Evolutionary conservation across 2,329 filamentous ascomycete species (phyloP).

Genomic region (Arthrobotrys entomopaga): DNA sequence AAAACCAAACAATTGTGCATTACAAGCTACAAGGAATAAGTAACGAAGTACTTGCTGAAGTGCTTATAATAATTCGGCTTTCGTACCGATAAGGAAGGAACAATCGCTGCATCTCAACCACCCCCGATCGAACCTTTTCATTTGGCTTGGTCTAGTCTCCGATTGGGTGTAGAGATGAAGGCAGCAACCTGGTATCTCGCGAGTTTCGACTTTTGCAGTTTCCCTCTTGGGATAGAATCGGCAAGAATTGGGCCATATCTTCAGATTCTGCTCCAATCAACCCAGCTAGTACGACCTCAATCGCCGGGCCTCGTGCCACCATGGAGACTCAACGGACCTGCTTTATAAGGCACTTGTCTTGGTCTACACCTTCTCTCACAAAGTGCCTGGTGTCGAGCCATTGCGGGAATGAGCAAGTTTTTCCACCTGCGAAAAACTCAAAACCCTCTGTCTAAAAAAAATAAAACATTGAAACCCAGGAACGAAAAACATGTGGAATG

Average conservation of each 20-base stretch:
- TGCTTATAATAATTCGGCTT: background rate
- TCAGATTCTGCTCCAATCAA: too few relatives aligned
- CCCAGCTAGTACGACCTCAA: conserved; percentile 33
- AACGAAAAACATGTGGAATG: conserved; percentile 31
- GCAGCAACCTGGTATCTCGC: conserved; percentile 27
- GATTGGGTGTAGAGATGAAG: conserved; percentile 32
- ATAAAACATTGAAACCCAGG: conserved; percentile 8
- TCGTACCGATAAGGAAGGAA: conserved; percentile 40
- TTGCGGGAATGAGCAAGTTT: conserved; percentile 47
- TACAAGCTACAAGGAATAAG: too few relatives aligned
- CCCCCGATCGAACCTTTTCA: background rate
- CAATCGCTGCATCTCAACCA: background rate
- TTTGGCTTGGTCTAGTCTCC: conserved; percentile 1
- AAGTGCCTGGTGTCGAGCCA: background rate
- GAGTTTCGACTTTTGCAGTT: conserved; percentile 15
- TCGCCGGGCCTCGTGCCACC: conserved; percentile 29
- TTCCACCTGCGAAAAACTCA: conserved; percentile 9
- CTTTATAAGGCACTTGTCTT: conserved; percentile 9
- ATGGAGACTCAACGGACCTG: conserved; percentile 15
- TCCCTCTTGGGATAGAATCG: conserved; percentile 46
- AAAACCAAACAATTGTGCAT: too few relatives aligned
- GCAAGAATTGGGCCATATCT: conserved; percentile 16
- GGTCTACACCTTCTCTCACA: conserved; percentile 37
- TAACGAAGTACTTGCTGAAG: too few relatives aligned
- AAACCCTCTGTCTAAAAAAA: background rate